These are phyloP conservation scores for Hirsutella rhossiliensis DNA, from an alignment of 2,329 filamentous ascomycete species.

Conservation along the genomic window DNA sequence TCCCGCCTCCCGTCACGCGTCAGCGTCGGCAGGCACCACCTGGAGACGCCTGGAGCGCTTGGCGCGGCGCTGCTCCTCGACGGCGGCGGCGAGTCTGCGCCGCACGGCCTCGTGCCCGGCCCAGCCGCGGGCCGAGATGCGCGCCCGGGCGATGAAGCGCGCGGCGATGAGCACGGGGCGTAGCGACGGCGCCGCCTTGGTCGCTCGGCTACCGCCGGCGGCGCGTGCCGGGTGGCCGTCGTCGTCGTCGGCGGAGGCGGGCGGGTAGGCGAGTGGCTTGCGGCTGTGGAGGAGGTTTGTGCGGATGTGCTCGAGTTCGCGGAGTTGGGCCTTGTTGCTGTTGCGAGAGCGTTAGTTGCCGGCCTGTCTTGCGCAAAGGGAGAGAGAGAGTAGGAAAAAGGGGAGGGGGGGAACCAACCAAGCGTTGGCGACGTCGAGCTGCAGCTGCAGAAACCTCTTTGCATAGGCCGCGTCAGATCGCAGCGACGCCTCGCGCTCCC, in stretches of 20 bases:
- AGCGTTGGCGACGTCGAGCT: slow-evolving; percentile 73
- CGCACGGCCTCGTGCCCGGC: slow-evolving; percentile 38
- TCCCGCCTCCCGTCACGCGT: not conserved
- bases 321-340: slow-evolving; percentile 87
- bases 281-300: slow-evolving; percentile 27
- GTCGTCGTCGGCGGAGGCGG: slow-evolving; percentile 7
- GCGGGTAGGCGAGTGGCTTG: slow-evolving; percentile 19
- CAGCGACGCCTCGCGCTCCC: slow-evolving; percentile 69
- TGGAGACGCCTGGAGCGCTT: slow-evolving; percentile 28
- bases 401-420: slow-evolving; percentile 53
- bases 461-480: slow-evolving; percentile 72
- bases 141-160: slow-evolving; percentile 40
- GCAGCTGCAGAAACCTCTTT: slow-evolving; percentile 71
- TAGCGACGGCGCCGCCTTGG: slow-evolving; percentile 18
- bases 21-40: slow-evolving; percentile 19
- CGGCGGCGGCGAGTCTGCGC: slow-evolving; percentile 33
- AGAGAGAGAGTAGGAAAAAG: slow-evolving; percentile 3
- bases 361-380: not conserved
- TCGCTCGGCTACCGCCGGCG: not conserved
- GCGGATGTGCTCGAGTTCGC: slow-evolving; percentile 71
- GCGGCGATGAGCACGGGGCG: slow-evolving; percentile 33
- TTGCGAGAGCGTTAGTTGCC: slow-evolving; percentile 5
- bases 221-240: no score
- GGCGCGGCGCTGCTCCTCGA: slow-evolving; percentile 32
- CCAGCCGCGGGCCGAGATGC: slow-evolving; percentile 36